These are phyloP conservation scores for Penicillium sp. DNA, from an alignment of 2,329 filamentous ascomycete genomes.

Conservation along the genomic window DNA sequence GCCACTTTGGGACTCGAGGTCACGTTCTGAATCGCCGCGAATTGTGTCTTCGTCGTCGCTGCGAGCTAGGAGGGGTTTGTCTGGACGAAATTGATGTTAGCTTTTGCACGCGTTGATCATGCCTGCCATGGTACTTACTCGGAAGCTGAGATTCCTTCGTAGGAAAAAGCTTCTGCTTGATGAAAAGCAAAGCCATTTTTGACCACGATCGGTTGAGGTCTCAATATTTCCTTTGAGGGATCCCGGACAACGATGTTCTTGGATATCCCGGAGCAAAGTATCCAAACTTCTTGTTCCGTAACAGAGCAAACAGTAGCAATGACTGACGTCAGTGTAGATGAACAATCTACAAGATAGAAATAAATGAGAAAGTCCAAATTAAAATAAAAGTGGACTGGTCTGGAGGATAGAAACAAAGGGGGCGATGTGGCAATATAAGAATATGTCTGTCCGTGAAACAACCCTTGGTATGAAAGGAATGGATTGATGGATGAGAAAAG, in stretches of 20 bases:
- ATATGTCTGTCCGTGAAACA: not conserved
- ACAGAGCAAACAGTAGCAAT: not conserved
- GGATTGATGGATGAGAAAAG: not conserved
- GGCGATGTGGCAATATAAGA: not conserved
- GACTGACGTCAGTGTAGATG: not conserved
- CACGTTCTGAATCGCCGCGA: constrained; percentile 24
- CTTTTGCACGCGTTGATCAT: not conserved
- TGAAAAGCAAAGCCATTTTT: constrained; percentile 39
- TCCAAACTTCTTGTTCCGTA: not conserved
- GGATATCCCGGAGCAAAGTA: not conserved
- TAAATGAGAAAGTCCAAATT: not conserved
- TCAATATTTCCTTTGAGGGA: not conserved
- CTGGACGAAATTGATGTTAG: constrained; percentile 19
- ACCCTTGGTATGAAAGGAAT: not conserved
- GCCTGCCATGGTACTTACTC: constrained; percentile 4
- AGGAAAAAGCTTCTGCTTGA: constrained; percentile 40
- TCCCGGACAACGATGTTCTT: not conserved
- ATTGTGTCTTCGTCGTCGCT: constrained; percentile 25
- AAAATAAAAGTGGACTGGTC: not conserved
- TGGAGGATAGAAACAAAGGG: not conserved
- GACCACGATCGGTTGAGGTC: not conserved
- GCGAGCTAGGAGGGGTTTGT: constrained; percentile 33
- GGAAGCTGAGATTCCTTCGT: constrained; percentile 17
- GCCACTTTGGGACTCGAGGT: constrained; percentile 34
- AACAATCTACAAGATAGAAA: not conserved